Evolutionary conservation across 345 rosid species (phyloP).

Genomic region (Draba incana): DNA sequence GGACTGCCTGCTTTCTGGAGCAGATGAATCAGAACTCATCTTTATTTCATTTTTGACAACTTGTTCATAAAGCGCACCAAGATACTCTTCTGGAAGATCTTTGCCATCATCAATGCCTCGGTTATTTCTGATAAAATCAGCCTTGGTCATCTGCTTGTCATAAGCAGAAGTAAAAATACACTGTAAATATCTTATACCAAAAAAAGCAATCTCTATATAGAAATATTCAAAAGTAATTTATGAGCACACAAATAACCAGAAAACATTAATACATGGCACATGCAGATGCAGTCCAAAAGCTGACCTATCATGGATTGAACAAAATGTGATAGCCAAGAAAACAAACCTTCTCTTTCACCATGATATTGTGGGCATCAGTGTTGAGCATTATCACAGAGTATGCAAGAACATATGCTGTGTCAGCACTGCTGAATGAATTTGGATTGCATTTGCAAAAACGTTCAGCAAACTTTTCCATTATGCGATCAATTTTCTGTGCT

Average conservation of each 20-base stretch:
- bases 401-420: conserved; percentile 95
- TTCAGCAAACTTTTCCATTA: conserved; percentile 98
- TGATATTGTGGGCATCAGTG: conserved; percentile 94
- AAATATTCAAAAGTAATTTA: conserved; percentile 4
- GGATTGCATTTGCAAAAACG: conserved; percentile 95
- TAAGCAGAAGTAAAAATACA: conserved; percentile 23
- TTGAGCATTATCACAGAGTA: conserved; percentile 96
- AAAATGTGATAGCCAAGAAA: conserved; percentile 29
- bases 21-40: conserved; percentile 80
- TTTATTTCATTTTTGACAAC: conserved; percentile 91
- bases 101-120: conserved; percentile 97
- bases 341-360: conserved; percentile 97
- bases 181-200: conserved; percentile 12
- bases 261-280: neutral
- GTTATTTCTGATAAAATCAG: conserved; percentile 82
- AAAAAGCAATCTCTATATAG: conserved; percentile 17
- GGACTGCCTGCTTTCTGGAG: conserved; percentile 81
- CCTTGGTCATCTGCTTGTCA: conserved; percentile 77
- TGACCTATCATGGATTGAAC: conserved; percentile 6
- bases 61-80: conserved; percentile 80
- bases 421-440: conserved; percentile 88
- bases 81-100: conserved; percentile 93
- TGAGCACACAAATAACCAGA: conserved; percentile 13
- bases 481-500: conserved; percentile 98
- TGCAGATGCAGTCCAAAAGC: conserved; percentile 35